Evolutionary conservation across 2,329 filamentous ascomycete species (phyloP).

Genomic region (Colletotrichum sansevieriae): DNA sequence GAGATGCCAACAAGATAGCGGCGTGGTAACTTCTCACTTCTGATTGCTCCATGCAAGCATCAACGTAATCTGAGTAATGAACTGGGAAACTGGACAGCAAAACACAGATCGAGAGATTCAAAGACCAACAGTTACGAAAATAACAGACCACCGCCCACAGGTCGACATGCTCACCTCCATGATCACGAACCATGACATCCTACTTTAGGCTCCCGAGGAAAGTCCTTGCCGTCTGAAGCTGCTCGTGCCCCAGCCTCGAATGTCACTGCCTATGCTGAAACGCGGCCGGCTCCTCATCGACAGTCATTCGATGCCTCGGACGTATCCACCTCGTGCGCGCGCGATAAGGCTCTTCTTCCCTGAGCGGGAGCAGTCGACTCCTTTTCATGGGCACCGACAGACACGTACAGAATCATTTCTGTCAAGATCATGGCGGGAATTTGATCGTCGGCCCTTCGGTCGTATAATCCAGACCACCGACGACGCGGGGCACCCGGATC

Average conservation of each 20-base stretch:
- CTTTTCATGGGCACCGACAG: background rate
- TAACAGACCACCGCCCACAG: background rate
- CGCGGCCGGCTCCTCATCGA: conserved; percentile 28
- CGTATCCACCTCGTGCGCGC: conserved; percentile 7
- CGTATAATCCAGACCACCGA: conserved; percentile 22
- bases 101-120: background rate
- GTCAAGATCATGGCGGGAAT: conserved; percentile 25
- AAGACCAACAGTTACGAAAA: background rate
- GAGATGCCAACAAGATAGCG: no score
- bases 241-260: conserved; percentile 33
- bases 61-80: no score
- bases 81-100: no score
- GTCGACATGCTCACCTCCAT: conserved; percentile 1
- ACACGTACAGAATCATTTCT: conserved; percentile 25
- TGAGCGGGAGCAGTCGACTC: background rate
- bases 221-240: conserved; percentile 38
- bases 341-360: conserved; percentile 16
- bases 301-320: conserved; percentile 34
- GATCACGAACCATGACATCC: conserved; percentile 14
- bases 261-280: conserved; percentile 37
- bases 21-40: no score
- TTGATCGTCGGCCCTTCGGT: conserved; percentile 31
- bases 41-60: no score
- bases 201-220: conserved; percentile 32
- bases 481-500: conserved; percentile 20